These are phyloP conservation scores for Tricharina praecox DNA, from an alignment of 495 filamentous ascomycete species.

Conservation along the genomic window DNA sequence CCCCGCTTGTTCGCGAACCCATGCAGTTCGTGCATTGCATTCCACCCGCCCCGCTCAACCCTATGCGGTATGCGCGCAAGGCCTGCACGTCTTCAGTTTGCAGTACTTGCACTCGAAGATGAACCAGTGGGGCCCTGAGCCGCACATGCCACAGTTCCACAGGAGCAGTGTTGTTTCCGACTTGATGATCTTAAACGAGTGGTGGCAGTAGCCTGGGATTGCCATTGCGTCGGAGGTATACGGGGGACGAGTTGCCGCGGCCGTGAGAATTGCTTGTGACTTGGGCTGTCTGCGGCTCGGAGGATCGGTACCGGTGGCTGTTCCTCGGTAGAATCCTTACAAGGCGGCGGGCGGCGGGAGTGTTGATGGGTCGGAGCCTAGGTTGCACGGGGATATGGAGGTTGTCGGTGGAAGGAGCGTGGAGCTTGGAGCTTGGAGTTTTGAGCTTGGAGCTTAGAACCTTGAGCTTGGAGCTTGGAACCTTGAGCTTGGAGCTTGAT, in stretches of 20 bases:
- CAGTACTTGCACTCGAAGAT: slow-evolving; percentile 68
- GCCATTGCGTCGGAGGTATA: slow-evolving; percentile 36
- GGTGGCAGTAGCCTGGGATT: slow-evolving; percentile 44
- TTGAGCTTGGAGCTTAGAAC: too few species aligned
- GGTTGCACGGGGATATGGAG: too few species aligned
- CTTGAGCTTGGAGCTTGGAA: not conserved
- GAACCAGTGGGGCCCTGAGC: slow-evolving; percentile 63
- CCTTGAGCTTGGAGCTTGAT: not conserved
- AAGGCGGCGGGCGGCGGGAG: not conserved
- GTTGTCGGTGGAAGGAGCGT: not conserved
- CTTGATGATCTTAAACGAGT: slow-evolving; percentile 63
- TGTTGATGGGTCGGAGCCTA: too few species aligned
- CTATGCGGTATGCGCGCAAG: slow-evolving; percentile 45
- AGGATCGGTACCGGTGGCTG: too few species aligned
- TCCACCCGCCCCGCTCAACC: too few species aligned
- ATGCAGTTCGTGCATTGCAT: too few species aligned
- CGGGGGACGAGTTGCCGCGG: not conserved
- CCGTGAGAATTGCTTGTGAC: not conserved
- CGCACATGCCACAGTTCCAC: slow-evolving; percentile 64
- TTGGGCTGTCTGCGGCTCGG: too few species aligned
- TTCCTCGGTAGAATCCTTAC: too few species aligned
- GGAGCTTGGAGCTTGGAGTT: not conserved
- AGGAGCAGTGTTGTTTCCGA: slow-evolving; percentile 54
- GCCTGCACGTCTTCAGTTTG: slow-evolving; percentile 56
- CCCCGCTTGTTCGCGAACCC: not conserved